Evolutionary conservation across 305 asterid genomes (phyloP), one percentile per base, ranked within the genome.

Genomic region (Ilex paraguariensis): DNA sequence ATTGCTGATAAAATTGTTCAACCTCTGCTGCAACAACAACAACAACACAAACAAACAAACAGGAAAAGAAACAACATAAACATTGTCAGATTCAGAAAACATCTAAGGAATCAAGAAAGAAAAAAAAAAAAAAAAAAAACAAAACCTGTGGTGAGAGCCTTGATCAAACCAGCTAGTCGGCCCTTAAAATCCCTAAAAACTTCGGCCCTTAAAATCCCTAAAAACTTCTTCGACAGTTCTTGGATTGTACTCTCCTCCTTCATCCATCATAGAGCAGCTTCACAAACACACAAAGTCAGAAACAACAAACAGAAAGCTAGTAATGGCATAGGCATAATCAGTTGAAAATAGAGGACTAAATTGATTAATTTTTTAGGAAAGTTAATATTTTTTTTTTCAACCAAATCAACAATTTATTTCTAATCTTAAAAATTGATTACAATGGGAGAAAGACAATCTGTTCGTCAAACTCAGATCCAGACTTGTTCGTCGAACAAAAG

Each of bases 131-230:
- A 31, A 32, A 31, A 36, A 13, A 58, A 44, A 16, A 13, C 10
- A 45, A 15, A 66, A 87, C 95, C 95, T 50, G 90, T 64, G 13
- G 95, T 90, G 15, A 90, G 95, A 77, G 95, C 97, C 70, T 87
- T 85, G 61, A 90, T 70, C 50, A 90, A 66, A 45, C 79, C 97
- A 66, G 81, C 72, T 72, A 85, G 67, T 15, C 97, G 86, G 55
- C 85, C 91, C 77, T 83, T 87, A 56, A 85, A 87, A 73, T 87
- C 93, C 59, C n/a, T n/a, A n/a, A n/a, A n/a, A n/a, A n/a, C n/a
- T n/a, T n/a, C n/a, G n/a, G n/a, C n/a, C n/a, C n/a, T n/a, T n/a
- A n/a, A n/a, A n/a, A n/a, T n/a, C n/a, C n/a, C 74, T 72, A 65
- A 79, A 89, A 17, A 87, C 91, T 66, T 85, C 91, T 66, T 88